Conservation (phyloP, 148 eudicot genomes). For the Spergularia bocconei region DNA sequence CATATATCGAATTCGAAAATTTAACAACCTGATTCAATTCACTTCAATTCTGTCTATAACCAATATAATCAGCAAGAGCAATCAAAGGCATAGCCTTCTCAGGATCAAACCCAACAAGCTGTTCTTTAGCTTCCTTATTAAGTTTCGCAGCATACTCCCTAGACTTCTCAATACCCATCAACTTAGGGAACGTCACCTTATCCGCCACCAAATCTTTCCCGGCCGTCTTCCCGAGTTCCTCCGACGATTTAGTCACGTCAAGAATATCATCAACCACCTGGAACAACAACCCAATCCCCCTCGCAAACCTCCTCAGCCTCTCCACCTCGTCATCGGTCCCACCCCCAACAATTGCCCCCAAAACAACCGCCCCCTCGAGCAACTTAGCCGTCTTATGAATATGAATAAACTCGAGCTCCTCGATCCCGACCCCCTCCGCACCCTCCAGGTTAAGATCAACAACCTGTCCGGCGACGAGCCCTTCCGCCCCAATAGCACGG, state of each 20-base stretch:
- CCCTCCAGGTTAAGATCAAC: constrained; percentile 58
- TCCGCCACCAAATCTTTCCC: constrained; percentile 72
- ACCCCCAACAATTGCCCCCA: constrained; percentile 65
- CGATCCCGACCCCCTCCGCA: constrained; percentile 33
- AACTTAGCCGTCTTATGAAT: constrained; percentile 63
- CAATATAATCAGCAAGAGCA: constrained; percentile 70
- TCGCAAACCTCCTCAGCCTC: constrained; percentile 52
- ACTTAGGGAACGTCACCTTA: constrained; percentile 62
- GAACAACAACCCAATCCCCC: constrained; percentile 60
- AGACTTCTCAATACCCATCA: constrained; percentile 63
- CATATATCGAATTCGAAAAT: background rate
- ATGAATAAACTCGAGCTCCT: constrained; percentile 58
- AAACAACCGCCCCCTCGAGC: constrained; percentile 56
- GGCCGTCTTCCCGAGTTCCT: constrained; percentile 70
- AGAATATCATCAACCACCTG: constrained; percentile 76
- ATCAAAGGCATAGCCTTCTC: constrained; percentile 55
- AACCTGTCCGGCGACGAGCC: constrained; percentile 67
- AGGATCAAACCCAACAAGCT: constrained; percentile 50
- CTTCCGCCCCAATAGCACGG: constrained; percentile 49
- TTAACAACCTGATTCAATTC: background rate
- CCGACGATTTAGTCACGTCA: constrained; percentile 63
- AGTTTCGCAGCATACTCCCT: constrained; percentile 55
- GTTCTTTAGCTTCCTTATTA: constrained; percentile 48
- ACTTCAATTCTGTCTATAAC: constrained; percentile 48
- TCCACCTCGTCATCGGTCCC: constrained; percentile 54